These are phyloP conservation scores for Talaromyces borbonicus DNA, from an alignment of 495 filamentous ascomycete species.

Conservation along the genomic window DNA sequence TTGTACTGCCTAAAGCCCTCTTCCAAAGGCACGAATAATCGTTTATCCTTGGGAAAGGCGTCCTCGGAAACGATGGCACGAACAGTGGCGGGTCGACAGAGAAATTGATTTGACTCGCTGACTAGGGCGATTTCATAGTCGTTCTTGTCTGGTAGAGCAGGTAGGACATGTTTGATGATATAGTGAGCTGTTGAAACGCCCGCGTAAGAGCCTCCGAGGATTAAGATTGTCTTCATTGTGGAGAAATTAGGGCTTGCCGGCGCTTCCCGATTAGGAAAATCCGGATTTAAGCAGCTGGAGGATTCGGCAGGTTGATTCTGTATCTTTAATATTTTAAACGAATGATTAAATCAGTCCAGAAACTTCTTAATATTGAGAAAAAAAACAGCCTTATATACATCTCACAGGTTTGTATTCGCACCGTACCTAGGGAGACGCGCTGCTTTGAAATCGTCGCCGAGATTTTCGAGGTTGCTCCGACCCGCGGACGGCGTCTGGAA, in stretches of 20 bases:
- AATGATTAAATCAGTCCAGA: not conserved
- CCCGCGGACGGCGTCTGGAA: too few relatives aligned
- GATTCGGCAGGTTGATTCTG: not conserved
- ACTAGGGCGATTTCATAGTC: conserved; percentile 29
- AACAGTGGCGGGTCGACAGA: conserved; percentile 35
- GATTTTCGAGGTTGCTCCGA: too few relatives aligned
- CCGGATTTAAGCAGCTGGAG: not conserved
- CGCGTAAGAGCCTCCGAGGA: conserved; percentile 44
- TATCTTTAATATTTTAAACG: not conserved
- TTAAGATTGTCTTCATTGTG: conserved; percentile 23
- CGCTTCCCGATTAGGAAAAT: conserved; percentile 2
- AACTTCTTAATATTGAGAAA: too few relatives aligned
- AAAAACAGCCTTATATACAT: too few relatives aligned
- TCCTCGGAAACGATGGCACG: conserved; percentile 38
- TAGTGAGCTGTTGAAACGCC: conserved; percentile 43
- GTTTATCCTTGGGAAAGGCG: conserved; percentile 33
- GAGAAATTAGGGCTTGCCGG: not conserved
- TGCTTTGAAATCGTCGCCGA: too few relatives aligned
- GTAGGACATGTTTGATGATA: conserved; percentile 41
- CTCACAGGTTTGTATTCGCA: too few relatives aligned
- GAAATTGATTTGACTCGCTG: conserved; percentile 30
- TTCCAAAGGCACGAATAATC: conserved; percentile 34
- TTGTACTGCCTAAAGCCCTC: conserved; percentile 33
- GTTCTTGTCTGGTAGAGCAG: conserved; percentile 21
- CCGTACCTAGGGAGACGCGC: too few relatives aligned